Base-by-base conservation (phyloP, 2,329 filamentous ascomycete species). In the Geosmithia morbida region DNA sequence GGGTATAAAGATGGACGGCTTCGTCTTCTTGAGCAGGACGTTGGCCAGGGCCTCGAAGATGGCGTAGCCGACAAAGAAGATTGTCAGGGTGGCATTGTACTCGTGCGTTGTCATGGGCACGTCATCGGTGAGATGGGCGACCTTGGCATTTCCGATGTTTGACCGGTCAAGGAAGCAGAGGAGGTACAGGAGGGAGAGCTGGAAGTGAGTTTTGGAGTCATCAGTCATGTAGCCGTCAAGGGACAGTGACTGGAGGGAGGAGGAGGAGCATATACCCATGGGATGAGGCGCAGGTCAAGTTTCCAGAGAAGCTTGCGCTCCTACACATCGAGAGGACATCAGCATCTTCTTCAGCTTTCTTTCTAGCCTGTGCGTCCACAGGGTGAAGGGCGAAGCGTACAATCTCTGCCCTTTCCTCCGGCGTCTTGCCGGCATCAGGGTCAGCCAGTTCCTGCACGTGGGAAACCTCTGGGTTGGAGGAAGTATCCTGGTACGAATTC, bases 31-130 rank as follows among this genome's bases (percentile, higher is more conserved):
- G 50, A 94, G 77, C 20, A 94, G 64, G 44, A 90, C 69, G 59
- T 94, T 94, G 50, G 85, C 87, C 42, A 88, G 56, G 0, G 80
- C 79, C 60, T 92, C 87, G 52, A 87, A 88, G 33, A 88, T 64
- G 2, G 85, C 74, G 60, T 95, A 95, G 1, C 82, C 11, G 10
- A 46, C 14, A 20, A 47, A 47, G 39, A 48, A 48, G 37, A 49
- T 53, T 43, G 48, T 49, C 37, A 53, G 49, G 72, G 57, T 83
- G 79, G 42, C 88, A 71, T 48, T 48, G 60, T 87, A 88, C 16
- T 66, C 22, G 56, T 47, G 58, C 55, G 66, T 64, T 1, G 63
- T 59, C 17, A 66, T 52, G 17, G 43, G 57, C 8, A 65, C 55
- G 48, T 66, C 61, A 14, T 67, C 48, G 44, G 64, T 63, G 52